phyloP scores from a whole-genome alignment of 257 asterid species.

The Verbascum thapsus region DNA sequence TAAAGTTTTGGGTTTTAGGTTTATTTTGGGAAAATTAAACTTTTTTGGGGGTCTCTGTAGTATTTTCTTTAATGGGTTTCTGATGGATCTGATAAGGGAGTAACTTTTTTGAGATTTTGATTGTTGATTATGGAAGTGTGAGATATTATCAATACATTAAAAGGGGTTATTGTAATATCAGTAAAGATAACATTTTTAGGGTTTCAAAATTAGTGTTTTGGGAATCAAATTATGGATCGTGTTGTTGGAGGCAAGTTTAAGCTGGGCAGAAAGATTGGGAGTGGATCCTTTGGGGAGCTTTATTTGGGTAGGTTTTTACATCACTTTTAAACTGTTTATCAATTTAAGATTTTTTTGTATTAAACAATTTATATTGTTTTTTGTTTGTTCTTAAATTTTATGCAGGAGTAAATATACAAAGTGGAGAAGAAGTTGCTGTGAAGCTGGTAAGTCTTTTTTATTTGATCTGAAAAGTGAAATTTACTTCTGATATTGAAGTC shows the following conservation, averaged over 20 bases:
- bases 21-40: too few relatives aligned
- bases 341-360: constrained; percentile 1
- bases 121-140: constrained; percentile 24
- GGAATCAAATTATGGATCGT: constrained; percentile 64
- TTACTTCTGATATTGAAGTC: not conserved
- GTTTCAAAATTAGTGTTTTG: constrained; percentile 22
- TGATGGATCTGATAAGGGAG: constrained; percentile 34
- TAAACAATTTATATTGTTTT: too few relatives aligned
- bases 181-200: constrained; percentile 27
- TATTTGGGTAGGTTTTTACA: constrained; percentile 59
- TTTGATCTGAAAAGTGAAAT: not conserved
- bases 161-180: constrained; percentile 14
- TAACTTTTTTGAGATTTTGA: constrained; percentile 31
- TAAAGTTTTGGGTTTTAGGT: constrained; percentile 1
- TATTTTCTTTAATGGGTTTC: constrained; percentile 24
- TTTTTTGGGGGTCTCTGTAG: constrained; percentile 25
- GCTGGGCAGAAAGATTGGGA: constrained; percentile 91
- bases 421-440: constrained; percentile 90
- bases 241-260: constrained; percentile 79
- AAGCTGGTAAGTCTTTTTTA: constrained; percentile 69
- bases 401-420: constrained; percentile 74
- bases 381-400: constrained; percentile 21
- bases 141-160: constrained; percentile 11
- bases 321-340: not conserved
- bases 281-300: constrained; percentile 96